Evolutionary conservation across 2,329 filamentous ascomycete species (phyloP), one percentile per base, ranked within the genome.

Genomic region (Neonectria hederae): DNA sequence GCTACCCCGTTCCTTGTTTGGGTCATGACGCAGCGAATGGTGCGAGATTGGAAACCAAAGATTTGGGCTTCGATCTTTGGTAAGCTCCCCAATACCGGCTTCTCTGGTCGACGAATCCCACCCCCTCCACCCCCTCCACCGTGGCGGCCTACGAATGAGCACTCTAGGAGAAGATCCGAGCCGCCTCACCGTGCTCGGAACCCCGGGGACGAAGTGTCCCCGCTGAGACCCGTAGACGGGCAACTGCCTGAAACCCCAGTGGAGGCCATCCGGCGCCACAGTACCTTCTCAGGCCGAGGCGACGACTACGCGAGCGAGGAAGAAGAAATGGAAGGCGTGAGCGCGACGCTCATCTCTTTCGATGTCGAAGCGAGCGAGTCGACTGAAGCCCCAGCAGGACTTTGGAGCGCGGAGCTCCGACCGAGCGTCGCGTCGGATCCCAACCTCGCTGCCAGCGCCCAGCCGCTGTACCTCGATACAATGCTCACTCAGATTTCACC

Each of bases 381-480:
- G 0, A 81, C 79, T 3, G 84, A 86, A 52, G 80, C 81, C 3
- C 83, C 83, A 1, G 78, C 83, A 2, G 86, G 84, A 14, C 74
- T 86, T 1, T 89, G 87, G 87, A 86, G 84, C 4, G 86, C 87
- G 13, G 87, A 89, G 70, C 74, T 89, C 19, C 82, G 86, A 0
- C 85, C 86, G 3, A 88, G 83, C 63, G 75, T 77, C 26, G 76
- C 76, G 1, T 62, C 72, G 3, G 79, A 82, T 38, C 53, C 74
- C 14, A 74, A 74, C 45, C 59, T 66, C 13, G 55, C 58, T 13
- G 59, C 67, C 17, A 65, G 58, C 30, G 60, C 74, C 21, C 75
- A 72, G 43, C 78, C 79, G 7, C 62, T 75, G n/a, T 86, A 84
- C 61, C 72, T 81, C 14, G 80, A 84, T 51, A 88, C 83, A 6